Conservation (phyloP, 169 alveolate species). For the Theileria annulata region DNA sequence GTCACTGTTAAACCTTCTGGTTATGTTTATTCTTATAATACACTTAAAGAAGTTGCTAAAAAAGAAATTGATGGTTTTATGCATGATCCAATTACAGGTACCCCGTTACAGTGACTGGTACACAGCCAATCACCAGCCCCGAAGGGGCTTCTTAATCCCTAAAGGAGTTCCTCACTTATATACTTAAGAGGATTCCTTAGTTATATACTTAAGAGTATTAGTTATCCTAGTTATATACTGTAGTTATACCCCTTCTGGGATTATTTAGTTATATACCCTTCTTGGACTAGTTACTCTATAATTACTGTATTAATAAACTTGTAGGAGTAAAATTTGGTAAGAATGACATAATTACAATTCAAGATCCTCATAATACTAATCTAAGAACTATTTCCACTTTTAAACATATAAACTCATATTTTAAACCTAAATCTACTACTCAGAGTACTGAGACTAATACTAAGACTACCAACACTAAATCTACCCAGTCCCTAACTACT, state of each 20-base stretch:
- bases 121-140: too few relatives aligned
- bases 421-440: neutral
- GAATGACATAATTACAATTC: constrained; percentile 69
- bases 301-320: constrained; percentile 4
- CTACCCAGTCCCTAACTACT: too few relatives aligned
- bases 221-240: too few relatives aligned
- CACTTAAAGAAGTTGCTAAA: constrained; percentile 82
- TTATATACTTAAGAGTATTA: too few relatives aligned
- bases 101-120: constrained; percentile 11
- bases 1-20: constrained; percentile 88
- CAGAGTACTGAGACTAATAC: neutral
- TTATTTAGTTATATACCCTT: too few relatives aligned
- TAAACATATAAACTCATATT: constrained; percentile 42
- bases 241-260: too few relatives aligned
- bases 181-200: too few relatives aligned
- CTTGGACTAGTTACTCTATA: too few relatives aligned
- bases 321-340: constrained; percentile 63
- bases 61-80: constrained; percentile 65
- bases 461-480: neutral
- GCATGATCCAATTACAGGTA: constrained; percentile 74
- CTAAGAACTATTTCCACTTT: constrained; percentile 40
- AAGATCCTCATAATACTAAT: constrained; percentile 66
- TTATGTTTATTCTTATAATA: constrained; percentile 84
- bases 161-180: constrained; percentile 59
- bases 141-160: too few relatives aligned